These are phyloP conservation scores for Adenanthera pavonina DNA, from an alignment of 306 rosid species.

Conservation along the genomic window DNA sequence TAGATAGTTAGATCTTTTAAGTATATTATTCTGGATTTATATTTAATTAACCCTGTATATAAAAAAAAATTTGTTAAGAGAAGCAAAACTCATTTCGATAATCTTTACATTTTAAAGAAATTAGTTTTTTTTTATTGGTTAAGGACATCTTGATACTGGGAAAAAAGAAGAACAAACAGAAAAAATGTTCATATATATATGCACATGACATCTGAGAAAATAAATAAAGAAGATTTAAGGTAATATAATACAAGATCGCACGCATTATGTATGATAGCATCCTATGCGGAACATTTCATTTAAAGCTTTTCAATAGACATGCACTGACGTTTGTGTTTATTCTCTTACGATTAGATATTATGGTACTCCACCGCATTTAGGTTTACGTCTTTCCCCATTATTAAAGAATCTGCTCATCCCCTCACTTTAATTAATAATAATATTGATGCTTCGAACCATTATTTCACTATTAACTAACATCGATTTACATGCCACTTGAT, in stretches of 20 bases:
- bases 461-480: not conserved
- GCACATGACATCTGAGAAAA: not conserved
- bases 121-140: no score
- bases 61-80: no score
- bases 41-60: no score
- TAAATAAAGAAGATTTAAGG: not conserved
- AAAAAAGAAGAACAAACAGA: no score
- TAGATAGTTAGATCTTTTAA: no score
- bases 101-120: no score
- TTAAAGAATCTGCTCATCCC: not conserved
- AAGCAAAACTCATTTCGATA: no score
- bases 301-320: not conserved
- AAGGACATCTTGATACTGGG: no score
- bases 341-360: no score
- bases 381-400: not conserved
- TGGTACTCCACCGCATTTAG: not conserved
- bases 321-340: not conserved
- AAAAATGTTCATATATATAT: no score
- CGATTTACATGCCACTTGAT: not conserved
- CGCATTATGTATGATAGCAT: not conserved
- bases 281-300: not conserved
- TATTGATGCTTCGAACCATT: not conserved
- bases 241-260: not conserved
- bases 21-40: no score
- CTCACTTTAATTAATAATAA: no score